Conservation (phyloP, 1,139 yeast genomes). For the Nakaseomyces glabratus region DNA sequence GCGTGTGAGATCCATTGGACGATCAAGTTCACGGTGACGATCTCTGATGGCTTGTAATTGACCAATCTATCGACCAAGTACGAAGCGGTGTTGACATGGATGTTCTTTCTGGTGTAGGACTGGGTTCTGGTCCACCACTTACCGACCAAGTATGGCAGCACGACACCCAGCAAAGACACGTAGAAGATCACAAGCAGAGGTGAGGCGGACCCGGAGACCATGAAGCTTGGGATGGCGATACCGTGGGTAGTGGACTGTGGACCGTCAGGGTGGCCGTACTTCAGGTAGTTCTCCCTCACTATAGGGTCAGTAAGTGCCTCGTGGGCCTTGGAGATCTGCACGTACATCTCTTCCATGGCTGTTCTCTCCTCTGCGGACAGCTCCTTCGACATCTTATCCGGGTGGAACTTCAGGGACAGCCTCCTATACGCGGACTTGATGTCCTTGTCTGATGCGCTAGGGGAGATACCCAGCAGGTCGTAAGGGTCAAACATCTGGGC, state of each 20-base stretch:
- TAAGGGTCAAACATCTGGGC: slow-evolving; percentile 70
- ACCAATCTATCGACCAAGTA: slow-evolving; percentile 53
- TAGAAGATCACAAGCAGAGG: slow-evolving; percentile 54
- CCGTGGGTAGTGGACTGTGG: slow-evolving; percentile 94
- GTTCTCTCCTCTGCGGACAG: slow-evolving; percentile 47
- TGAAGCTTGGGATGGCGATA: slow-evolving; percentile 86
- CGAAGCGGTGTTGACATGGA: slow-evolving; percentile 77
- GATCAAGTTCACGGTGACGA: slow-evolving; percentile 49
- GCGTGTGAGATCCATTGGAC: slow-evolving; percentile 56
- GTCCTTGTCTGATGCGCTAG: slow-evolving; percentile 63
- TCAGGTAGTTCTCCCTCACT: slow-evolving; percentile 70
- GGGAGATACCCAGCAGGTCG: slow-evolving; percentile 66
- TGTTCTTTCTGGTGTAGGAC: slow-evolving; percentile 71
- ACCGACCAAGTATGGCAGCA: slow-evolving; percentile 72
- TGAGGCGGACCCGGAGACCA: slow-evolving; percentile 78
- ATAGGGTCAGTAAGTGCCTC: slow-evolving; percentile 89
- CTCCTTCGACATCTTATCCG: slow-evolving; percentile 76
- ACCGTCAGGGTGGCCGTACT: slow-evolving; percentile 97
- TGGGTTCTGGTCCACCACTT: slow-evolving; percentile 87
- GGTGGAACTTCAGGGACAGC: slow-evolving; percentile 80
- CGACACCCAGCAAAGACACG: slow-evolving; percentile 61
- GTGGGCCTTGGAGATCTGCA: slow-evolving; percentile 82
- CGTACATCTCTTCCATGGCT: slow-evolving; percentile 66
- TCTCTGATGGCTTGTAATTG: slow-evolving; percentile 70
- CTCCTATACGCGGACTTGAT: slow-evolving; percentile 79